Evolutionary conservation across 2,329 filamentous ascomycete genomes (phyloP).

Genomic region (Exophiala sp.): DNA sequence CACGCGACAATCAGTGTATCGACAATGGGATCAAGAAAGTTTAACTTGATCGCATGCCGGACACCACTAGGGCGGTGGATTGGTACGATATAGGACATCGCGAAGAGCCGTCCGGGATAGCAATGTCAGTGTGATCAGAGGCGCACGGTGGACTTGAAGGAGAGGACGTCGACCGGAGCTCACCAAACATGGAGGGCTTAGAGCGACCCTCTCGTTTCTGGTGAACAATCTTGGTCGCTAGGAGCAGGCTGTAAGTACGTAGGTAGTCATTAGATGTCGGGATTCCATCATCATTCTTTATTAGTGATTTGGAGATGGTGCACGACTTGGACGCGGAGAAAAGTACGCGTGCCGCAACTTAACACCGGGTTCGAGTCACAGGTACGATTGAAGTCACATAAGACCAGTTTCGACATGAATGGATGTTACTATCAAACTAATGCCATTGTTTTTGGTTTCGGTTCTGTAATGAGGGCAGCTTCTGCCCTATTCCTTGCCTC

Average conservation of each 20-base stretch:
- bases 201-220: no score
- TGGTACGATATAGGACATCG: conserved; percentile 90
- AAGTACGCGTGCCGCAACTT: no score
- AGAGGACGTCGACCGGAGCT: conserved; percentile 10
- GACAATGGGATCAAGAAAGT: conserved; percentile 65
- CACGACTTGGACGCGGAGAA: no score
- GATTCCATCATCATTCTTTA: background rate
- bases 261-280: background rate
- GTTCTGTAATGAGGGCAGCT: background rate
- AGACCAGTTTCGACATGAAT: no score
- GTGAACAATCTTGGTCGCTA: background rate
- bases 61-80: conserved; percentile 90
- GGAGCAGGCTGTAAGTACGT: background rate
- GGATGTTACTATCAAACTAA: no score
- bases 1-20: conserved; percentile 86
- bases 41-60: conserved; percentile 76
- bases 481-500: conserved; percentile 26
- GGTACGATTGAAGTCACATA: no score
- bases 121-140: background rate
- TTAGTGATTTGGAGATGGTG: conserved; percentile 1
- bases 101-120: conserved; percentile 4
- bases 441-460: no score
- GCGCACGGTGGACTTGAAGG: background rate
- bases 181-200: background rate
- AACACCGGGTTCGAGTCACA: no score